A percentile compares a stretch with the other conserved stretches of the same genome.
Evolutionary conservation across 2,329 filamentous ascomycete genomes (phyloP).

Genomic region (Cytospora chrysosperma): DNA sequence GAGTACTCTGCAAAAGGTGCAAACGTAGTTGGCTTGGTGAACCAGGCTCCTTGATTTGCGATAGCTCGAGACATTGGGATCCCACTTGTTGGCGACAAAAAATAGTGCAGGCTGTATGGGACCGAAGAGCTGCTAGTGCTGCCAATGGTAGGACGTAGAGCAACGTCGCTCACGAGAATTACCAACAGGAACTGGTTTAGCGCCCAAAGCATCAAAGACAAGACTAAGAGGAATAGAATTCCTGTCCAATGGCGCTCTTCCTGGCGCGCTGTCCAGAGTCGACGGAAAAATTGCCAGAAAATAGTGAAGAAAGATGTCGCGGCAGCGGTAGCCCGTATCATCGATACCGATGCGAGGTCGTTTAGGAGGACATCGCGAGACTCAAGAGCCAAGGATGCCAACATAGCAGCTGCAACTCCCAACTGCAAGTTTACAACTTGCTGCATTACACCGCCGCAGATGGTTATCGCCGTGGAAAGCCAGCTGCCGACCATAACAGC

Average conservation of each 20-base stretch:
- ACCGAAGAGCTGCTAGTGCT: not conserved
- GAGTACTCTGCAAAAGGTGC: conserved; percentile 1
- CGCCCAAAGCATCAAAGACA: not conserved
- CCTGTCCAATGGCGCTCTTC: not conserved
- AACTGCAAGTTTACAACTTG: no score
- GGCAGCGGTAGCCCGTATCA: not conserved
- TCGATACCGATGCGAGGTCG: not conserved
- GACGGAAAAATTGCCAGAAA: not conserved
- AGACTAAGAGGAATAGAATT: not conserved
- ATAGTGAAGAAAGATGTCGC: not conserved
- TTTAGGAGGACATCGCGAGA: not conserved
- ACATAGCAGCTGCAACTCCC: no score
- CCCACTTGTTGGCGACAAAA: not conserved
- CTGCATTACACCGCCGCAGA: no score
- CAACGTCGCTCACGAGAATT: not conserved
- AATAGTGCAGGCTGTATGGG: not conserved
- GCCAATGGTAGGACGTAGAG: not conserved
- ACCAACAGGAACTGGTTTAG: not conserved
- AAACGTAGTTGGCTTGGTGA: not conserved
- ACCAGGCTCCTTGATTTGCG: not conserved
- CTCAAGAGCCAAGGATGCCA: conserved; percentile 1
- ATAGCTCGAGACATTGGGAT: not conserved
- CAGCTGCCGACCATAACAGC: no score
- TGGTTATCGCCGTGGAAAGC: no score
- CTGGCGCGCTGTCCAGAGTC: not conserved